Evolutionary conservation across 306 rosid genomes (phyloP).

Genomic region (Prunus padus): DNA sequence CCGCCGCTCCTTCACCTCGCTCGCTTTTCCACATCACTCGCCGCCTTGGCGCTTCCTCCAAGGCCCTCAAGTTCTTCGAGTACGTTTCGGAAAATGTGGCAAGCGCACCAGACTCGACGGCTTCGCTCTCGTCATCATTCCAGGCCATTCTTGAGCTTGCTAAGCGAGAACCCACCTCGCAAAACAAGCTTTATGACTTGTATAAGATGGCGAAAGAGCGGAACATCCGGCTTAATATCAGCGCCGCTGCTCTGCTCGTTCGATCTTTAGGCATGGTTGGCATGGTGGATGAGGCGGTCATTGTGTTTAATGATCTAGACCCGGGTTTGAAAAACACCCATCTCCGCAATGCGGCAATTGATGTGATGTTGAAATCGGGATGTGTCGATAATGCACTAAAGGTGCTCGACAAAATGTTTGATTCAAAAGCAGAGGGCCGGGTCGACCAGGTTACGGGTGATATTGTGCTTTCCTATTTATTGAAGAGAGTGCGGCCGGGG

Average conservation of each 20-base stretch:
- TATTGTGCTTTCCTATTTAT: conserved; percentile 43
- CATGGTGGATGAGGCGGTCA: conserved; percentile 49
- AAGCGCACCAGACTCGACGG: background rate
- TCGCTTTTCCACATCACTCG: conserved; percentile 45
- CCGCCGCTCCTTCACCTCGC: conserved; percentile 31
- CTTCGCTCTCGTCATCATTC: conserved; percentile 33
- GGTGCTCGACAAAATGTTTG: conserved; percentile 75
- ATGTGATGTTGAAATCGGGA: conserved; percentile 34
- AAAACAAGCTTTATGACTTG: conserved; percentile 36
- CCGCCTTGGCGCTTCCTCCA: conserved; percentile 28
- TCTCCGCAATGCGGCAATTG: conserved; percentile 43
- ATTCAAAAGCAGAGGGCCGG: conserved; percentile 28
- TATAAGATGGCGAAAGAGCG: conserved; percentile 30
- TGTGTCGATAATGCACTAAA: conserved; percentile 41
- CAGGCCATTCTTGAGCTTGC: conserved; percentile 54
- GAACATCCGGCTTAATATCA: conserved; percentile 30
- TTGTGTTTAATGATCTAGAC: conserved; percentile 39
- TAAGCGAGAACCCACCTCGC: conserved; percentile 39
- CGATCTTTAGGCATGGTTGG: conserved; percentile 38
- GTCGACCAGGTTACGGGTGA: conserved; percentile 46
- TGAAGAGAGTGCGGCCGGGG: conserved; percentile 29
- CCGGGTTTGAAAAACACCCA: conserved; percentile 38
- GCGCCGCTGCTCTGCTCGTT: conserved; percentile 37
- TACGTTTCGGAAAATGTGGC: conserved; percentile 20
- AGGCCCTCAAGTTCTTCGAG: conserved; percentile 34